Percentiles rank a stretch among this genome's conserved stretches.
Evolutionary conservation across 2,329 filamentous ascomycete genomes (phyloP).

Genomic region (Aureobasidium lini): DNA sequence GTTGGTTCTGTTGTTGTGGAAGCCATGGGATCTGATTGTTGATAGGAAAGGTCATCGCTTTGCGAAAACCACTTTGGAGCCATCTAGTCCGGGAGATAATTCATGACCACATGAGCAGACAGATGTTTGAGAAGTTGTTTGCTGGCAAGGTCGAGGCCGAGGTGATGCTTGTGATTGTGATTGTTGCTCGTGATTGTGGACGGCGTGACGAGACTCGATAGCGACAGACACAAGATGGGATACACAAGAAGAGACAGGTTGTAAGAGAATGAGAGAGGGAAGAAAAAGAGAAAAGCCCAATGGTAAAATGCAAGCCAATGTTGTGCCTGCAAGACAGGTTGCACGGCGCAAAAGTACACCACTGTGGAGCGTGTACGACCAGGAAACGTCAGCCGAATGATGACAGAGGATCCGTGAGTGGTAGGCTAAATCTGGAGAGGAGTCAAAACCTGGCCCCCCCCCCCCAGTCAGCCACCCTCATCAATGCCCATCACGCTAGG

Average conservation of each 20-base stretch:
- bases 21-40: background rate
- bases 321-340: conserved; percentile 11
- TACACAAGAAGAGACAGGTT: background rate
- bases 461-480: conserved; percentile 10
- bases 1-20: background rate
- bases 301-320: conserved; percentile 3
- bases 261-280: background rate
- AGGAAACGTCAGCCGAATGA: conserved; percentile 10
- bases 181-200: background rate
- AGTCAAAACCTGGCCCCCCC: conserved; percentile 6
- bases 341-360: conserved; percentile 11
- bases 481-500: conserved; percentile 10
- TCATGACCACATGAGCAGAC: conserved; percentile 4
- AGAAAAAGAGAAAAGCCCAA: background rate
- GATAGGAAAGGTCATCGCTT: background rate
- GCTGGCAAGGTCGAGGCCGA: conserved; percentile 4
- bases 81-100: conserved; percentile 10
- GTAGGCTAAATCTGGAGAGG: conserved; percentile 13
- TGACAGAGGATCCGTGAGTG: conserved; percentile 4
- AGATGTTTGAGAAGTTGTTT: background rate
- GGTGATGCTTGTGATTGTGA: background rate
- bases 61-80: conserved; percentile 12
- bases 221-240: conserved; percentile 5
- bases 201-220: conserved; percentile 8
- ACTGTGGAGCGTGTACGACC: conserved; percentile 12